Evolutionary conservation across 2,329 filamentous ascomycete genomes (phyloP).

Genomic region (Fonsecaea erecta): DNA sequence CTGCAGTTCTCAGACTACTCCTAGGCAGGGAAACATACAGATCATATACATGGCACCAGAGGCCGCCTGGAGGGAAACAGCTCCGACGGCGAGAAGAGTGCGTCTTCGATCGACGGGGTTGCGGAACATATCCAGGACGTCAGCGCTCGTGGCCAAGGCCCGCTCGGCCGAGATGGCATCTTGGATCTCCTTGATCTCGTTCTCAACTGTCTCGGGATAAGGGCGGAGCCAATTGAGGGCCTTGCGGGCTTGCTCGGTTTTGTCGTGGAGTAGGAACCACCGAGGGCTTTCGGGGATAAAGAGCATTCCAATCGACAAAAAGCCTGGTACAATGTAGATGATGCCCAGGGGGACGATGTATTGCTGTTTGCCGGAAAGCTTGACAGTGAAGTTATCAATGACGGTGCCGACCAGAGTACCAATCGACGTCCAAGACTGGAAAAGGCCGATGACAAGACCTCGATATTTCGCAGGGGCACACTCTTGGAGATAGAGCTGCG

Average conservation of each 20-base stretch:
- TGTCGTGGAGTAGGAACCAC: slow-evolving; percentile 41
- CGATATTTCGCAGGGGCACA: slow-evolving; percentile 57
- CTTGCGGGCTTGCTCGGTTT: slow-evolving; percentile 42
- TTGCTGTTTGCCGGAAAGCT: slow-evolving; percentile 41
- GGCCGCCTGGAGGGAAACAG: slow-evolving; percentile 58
- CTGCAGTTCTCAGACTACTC: background rate
- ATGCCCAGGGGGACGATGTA: slow-evolving; percentile 47
- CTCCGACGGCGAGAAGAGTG: slow-evolving; percentile 55
- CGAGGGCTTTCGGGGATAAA: slow-evolving; percentile 45
- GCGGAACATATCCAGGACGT: slow-evolving; percentile 55
- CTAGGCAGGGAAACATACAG: slow-evolving; percentile 42
- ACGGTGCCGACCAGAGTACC: slow-evolving; percentile 51
- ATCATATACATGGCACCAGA: slow-evolving; percentile 64
- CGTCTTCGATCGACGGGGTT: slow-evolving; percentile 59
- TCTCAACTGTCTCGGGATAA: slow-evolving; percentile 40
- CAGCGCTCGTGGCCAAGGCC: slow-evolving; percentile 43
- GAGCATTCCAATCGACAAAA: slow-evolving; percentile 40
- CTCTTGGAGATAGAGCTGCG: slow-evolving; percentile 58
- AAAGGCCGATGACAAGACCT: slow-evolving; percentile 54
- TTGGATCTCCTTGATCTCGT: slow-evolving; percentile 44
- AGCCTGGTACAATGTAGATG: slow-evolving; percentile 41
- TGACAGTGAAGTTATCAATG: slow-evolving; percentile 52
- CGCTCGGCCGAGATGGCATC: slow-evolving; percentile 45
- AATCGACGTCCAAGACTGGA: slow-evolving; percentile 56
- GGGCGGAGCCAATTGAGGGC: slow-evolving; percentile 47